phyloP scores from a whole-genome alignment of 805 yeast species.

The Lachancea sp. region DNA sequence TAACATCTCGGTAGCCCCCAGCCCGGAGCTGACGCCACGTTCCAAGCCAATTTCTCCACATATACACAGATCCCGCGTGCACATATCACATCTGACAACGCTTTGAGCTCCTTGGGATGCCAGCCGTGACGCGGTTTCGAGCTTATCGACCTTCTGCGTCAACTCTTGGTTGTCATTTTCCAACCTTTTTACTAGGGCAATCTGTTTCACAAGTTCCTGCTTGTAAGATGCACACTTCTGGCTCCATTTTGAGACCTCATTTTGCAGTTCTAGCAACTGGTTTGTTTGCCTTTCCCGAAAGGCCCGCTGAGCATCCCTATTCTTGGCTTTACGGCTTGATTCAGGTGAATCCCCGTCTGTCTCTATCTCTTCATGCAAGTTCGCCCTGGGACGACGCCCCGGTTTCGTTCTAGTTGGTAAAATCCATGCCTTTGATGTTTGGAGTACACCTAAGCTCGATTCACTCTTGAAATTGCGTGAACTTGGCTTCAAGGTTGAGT shows the following conservation, averaged over 20 bases:
- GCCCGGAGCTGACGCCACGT: slow-evolving; percentile 12
- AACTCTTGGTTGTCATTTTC: background rate
- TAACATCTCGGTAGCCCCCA: slow-evolving; percentile 14
- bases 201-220: slow-evolving; percentile 3
- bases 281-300: slow-evolving; percentile 84
- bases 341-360: slow-evolving; percentile 61
- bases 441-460: background rate
- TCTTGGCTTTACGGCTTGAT: slow-evolving; percentile 52
- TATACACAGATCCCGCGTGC: slow-evolving; percentile 60
- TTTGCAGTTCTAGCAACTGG: slow-evolving; percentile 71
- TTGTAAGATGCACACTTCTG: slow-evolving; percentile 33
- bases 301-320: slow-evolving; percentile 90
- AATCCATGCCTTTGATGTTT: slow-evolving; percentile 61
- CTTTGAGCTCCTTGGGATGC: background rate
- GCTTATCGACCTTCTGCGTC: background rate
- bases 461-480: background rate
- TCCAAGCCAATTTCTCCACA: slow-evolving; percentile 41
- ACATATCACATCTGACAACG: slow-evolving; percentile 51
- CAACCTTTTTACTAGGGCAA: background rate
- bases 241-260: slow-evolving; percentile 37
- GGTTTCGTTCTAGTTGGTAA: slow-evolving; percentile 76
- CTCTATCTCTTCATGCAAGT: slow-evolving; percentile 13
- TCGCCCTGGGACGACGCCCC: slow-evolving; percentile 46
- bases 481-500: slow-evolving; percentile 7
- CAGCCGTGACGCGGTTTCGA: background rate